A percentile compares a stretch with the other conserved stretches of the same genome.
phyloP scores from a whole-genome alignment of 129 eudicot genomes.

The Artemisia tridentata region DNA sequence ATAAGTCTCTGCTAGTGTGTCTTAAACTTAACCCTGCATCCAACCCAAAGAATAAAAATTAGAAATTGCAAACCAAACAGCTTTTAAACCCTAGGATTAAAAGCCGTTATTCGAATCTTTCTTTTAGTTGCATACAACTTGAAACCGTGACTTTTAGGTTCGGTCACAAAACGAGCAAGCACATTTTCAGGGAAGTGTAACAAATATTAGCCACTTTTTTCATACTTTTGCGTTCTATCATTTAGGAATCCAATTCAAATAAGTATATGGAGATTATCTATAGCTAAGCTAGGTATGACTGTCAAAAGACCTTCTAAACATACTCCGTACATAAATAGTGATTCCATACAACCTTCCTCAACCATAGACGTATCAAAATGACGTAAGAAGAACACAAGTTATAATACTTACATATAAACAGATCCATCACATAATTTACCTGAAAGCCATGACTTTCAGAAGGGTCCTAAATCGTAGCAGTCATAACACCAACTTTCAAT shows the following conservation, averaged over 20 bases:
- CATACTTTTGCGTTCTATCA: too few species aligned
- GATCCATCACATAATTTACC: background rate
- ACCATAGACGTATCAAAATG: background rate
- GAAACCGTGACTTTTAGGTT: background rate
- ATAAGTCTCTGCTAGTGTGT: constrained; percentile 27
- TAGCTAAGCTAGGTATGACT: constrained; percentile 8
- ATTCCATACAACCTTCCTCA: too few species aligned
- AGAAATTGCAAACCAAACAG: background rate
- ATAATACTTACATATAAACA: background rate
- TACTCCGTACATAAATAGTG: background rate
- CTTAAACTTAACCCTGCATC: constrained; percentile 30
- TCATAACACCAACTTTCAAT: background rate
- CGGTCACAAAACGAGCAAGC: too few species aligned
- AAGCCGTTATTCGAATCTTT: too few species aligned
- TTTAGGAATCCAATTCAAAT: too few species aligned
- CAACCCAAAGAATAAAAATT: background rate
- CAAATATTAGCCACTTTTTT: too few species aligned
- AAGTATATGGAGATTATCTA: background rate
- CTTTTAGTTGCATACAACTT: background rate
- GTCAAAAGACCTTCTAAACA: constrained; percentile 2
- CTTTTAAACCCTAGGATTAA: background rate
- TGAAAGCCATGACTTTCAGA: background rate
- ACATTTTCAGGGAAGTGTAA: too few species aligned
- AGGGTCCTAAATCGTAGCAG: background rate
- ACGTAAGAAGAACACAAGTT: too few species aligned